A percentile compares a stretch with the other conserved stretches of the same genome.
Conservation (phyloP, 495 filamentous ascomycete genomes). For the Cryomyces antarcticus region DNA sequence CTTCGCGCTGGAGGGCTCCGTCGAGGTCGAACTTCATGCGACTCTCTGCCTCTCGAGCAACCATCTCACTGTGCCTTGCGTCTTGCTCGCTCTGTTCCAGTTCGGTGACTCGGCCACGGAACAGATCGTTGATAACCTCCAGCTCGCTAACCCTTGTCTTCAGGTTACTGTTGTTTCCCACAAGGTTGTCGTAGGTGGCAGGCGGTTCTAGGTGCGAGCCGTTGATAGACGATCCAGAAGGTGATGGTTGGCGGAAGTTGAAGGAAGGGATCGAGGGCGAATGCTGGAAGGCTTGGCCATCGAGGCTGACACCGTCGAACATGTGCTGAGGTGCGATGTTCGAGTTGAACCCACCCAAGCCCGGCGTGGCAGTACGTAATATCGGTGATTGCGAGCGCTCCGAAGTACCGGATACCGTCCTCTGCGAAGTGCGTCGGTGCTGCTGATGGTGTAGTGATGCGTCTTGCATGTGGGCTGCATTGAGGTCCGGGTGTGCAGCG, state of each 20-base stretch:
- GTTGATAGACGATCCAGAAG: constrained; percentile 24
- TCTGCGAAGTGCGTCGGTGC: constrained; percentile 49
- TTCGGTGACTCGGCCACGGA: constrained; percentile 69
- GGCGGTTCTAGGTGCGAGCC: constrained; percentile 57
- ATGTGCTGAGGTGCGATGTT: constrained; percentile 59
- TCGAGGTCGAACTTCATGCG: constrained; percentile 49
- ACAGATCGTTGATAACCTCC: constrained; percentile 89
- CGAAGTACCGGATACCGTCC: constrained; percentile 47
- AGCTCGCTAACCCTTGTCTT: constrained; percentile 37
- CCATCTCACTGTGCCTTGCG: constrained; percentile 38
- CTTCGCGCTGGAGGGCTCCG: constrained; percentile 54
- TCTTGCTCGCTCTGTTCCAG: constrained; percentile 61
- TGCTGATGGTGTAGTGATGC: neutral
- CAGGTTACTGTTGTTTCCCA: constrained; percentile 15
- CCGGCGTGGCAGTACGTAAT: constrained; percentile 70
- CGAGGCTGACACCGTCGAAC: constrained; percentile 54
- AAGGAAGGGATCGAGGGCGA: constrained; percentile 29
- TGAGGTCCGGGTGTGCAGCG: constrained; percentile 29
- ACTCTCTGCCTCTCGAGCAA: constrained; percentile 29
- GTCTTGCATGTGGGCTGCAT: constrained; percentile 2
- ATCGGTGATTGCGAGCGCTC: constrained; percentile 72
- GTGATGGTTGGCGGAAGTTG: constrained; percentile 42
- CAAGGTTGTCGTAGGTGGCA: constrained; percentile 38
- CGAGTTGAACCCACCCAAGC: constrained; percentile 20
- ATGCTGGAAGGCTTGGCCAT: constrained; percentile 40